Percentiles rank a stretch among this genome's conserved stretches.
These are phyloP conservation scores for Phytopythium kandeliae DNA, from an alignment of 352 stramenopile genomes.

Conservation along the genomic window DNA sequence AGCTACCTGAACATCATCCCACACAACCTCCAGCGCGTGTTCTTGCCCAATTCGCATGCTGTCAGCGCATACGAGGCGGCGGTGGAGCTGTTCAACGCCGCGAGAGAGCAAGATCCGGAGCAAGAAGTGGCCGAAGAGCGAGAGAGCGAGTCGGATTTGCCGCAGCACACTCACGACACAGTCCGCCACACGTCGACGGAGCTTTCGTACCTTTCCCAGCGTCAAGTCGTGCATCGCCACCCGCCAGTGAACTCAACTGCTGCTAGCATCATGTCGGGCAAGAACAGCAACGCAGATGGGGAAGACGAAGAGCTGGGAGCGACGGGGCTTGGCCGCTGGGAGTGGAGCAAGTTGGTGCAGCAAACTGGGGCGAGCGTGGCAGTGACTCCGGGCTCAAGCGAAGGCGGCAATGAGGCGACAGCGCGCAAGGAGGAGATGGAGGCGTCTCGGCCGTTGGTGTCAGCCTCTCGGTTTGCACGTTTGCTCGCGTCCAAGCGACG, in stretches of 20 bases:
- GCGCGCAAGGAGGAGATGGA: not conserved
- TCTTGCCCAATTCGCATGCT: conserved; percentile 24
- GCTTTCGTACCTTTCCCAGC: conserved; percentile 69
- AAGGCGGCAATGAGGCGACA: conserved; percentile 8
- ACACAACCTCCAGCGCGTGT: conserved; percentile 56
- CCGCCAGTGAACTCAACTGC: conserved; percentile 35
- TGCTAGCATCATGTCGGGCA: conserved; percentile 9
- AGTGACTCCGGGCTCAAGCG: conserved; percentile 8
- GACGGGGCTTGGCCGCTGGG: conserved; percentile 51
- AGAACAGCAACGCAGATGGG: conserved; percentile 33
- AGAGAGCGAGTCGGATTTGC: conserved; percentile 15
- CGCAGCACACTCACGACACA: conserved; percentile 17
- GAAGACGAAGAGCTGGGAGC: conserved; percentile 14
- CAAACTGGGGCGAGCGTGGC: conserved; percentile 20
- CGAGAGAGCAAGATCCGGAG: conserved; percentile 23
- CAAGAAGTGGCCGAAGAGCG: conserved; percentile 20
- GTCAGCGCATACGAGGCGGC: conserved; percentile 20
- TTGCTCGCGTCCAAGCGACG: not conserved
- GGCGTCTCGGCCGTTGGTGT: not conserved
- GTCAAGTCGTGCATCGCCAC: conserved; percentile 72
- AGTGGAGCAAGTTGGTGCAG: conserved; percentile 56
- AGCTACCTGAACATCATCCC: conserved; percentile 72
- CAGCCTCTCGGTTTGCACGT: not conserved
- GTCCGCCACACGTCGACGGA: conserved; percentile 60
- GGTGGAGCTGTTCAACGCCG: conserved; percentile 45